Conservation (phyloP, 768 basidiomycete genomes). For the Cyathus striatus region DNA sequence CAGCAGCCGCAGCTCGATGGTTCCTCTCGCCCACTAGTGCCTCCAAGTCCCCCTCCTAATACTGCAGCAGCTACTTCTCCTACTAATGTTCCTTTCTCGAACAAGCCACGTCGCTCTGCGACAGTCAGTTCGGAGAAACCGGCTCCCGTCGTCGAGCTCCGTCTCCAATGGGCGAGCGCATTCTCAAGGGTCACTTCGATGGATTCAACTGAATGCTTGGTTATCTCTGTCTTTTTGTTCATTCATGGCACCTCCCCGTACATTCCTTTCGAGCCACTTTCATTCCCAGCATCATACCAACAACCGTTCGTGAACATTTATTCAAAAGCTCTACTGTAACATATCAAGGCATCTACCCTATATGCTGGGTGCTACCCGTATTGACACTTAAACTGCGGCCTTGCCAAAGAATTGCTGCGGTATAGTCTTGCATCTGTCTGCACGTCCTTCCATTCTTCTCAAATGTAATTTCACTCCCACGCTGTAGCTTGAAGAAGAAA, state of each 20-base stretch:
- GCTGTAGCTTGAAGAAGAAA: too few relatives aligned
- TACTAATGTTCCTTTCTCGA: conserved; percentile 20
- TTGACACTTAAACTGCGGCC: too few relatives aligned
- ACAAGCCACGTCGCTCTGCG: conserved; percentile 51
- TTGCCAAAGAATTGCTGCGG: too few relatives aligned
- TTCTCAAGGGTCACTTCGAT: conserved; percentile 88
- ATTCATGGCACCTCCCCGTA: too few relatives aligned
- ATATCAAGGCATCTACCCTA: background rate
- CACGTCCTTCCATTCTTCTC: too few relatives aligned
- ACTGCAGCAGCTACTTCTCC: conserved; percentile 36
- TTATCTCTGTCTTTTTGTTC: conserved; percentile 4
- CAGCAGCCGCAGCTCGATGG: conserved; percentile 15
- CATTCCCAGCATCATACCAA: conserved; percentile 38
- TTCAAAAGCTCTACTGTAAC: background rate
- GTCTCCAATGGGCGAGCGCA: conserved; percentile 88
- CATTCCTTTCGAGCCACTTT: too few relatives aligned
- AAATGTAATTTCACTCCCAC: too few relatives aligned
- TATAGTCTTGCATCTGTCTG: too few relatives aligned
- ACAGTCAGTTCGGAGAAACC: conserved; percentile 42
- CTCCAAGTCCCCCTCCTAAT: conserved; percentile 48
- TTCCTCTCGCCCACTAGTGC: conserved; percentile 20
- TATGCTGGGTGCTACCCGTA: too few relatives aligned
- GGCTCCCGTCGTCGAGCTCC: conserved; percentile 60
- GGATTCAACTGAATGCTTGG: conserved; percentile 68
- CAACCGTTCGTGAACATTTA: conserved; percentile 23